Evolutionary conservation across 495 filamentous ascomycete genomes (phyloP).

Genomic region (Articulospora tetracladia): DNA sequence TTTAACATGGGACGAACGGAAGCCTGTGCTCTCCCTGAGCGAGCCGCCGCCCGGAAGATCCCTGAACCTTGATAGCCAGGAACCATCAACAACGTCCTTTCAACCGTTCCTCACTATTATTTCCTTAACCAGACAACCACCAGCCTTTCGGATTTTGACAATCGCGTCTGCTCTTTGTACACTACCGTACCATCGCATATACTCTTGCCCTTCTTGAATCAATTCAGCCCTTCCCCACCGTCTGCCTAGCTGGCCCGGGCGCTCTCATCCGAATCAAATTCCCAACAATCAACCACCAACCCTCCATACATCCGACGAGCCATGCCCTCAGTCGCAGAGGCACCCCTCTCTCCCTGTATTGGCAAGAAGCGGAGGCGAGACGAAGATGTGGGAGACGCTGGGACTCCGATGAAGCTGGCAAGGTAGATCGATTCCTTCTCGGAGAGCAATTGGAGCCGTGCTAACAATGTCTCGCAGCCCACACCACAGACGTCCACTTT

Average conservation of each 20-base stretch:
- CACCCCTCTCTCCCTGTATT: neutral
- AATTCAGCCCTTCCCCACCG: too few species aligned
- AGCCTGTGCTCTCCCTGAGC: neutral
- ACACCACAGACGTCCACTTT: neutral
- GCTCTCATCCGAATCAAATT: too few species aligned
- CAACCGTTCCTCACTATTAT: too few species aligned
- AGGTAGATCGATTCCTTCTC: conserved; percentile 11
- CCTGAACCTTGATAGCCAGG: neutral
- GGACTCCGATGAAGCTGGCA: conserved; percentile 16
- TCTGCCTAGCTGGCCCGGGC: too few species aligned
- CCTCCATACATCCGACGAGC: too few species aligned
- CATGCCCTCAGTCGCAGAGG: conserved; percentile 25
- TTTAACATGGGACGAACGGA: neutral
- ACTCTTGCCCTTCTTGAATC: too few species aligned
- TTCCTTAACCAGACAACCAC: too few species aligned
- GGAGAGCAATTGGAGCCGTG: too few species aligned
- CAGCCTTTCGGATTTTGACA: too few species aligned
- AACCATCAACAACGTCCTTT: neutral
- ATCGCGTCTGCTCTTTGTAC: too few species aligned
- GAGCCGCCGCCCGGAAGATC: neutral
- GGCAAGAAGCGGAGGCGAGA: conserved; percentile 19
- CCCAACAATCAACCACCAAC: too few species aligned
- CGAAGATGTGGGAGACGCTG: neutral
- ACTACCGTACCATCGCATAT: too few species aligned
- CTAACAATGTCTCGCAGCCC: neutral